Percentiles rank a stretch among this genome's conserved stretches.
phyloP scores from a whole-genome alignment of 768 basidiomycete genomes.

The Suillus bovinus region DNA sequence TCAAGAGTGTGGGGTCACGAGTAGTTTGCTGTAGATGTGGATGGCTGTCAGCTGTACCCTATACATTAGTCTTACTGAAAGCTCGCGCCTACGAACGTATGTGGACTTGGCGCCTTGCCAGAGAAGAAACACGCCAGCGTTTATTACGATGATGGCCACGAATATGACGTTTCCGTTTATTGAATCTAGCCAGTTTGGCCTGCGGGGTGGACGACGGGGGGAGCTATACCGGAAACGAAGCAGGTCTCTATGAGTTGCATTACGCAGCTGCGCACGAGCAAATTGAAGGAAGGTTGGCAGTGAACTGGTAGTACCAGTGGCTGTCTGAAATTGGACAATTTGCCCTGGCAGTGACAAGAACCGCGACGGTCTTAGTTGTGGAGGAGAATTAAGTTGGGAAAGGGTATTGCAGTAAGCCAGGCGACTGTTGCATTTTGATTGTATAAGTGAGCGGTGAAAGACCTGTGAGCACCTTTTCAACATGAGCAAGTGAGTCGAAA shows the following conservation, averaged over 20 bases:
- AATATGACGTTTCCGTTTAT: constrained; percentile 57
- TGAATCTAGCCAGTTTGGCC: constrained; percentile 43
- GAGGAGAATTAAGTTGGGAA: background rate
- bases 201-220: constrained; percentile 16
- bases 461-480: constrained; percentile 4
- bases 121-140: constrained; percentile 58
- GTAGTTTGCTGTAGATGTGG: constrained; percentile 34
- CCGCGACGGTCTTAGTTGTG: background rate
- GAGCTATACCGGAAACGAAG: constrained; percentile 14
- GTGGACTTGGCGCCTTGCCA: constrained; percentile 48
- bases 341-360: background rate
- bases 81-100: constrained; percentile 32
- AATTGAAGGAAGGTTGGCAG: constrained; percentile 19
- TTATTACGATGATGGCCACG: constrained; percentile 64
- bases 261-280: constrained; percentile 13
- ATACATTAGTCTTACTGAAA: background rate
- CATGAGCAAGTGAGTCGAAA: constrained; percentile 13
- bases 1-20: constrained; percentile 37
- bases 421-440: constrained; percentile 6
- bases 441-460: constrained; percentile 4
- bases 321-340: background rate
- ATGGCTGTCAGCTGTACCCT: constrained; percentile 7
- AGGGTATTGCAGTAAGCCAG: constrained; percentile 6
- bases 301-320: background rate
- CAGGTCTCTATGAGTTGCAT: constrained; percentile 27